Evolutionary conservation across 805 yeast genomes (phyloP).

Genomic region (Wickerhamomyces subpelliculosus): DNA sequence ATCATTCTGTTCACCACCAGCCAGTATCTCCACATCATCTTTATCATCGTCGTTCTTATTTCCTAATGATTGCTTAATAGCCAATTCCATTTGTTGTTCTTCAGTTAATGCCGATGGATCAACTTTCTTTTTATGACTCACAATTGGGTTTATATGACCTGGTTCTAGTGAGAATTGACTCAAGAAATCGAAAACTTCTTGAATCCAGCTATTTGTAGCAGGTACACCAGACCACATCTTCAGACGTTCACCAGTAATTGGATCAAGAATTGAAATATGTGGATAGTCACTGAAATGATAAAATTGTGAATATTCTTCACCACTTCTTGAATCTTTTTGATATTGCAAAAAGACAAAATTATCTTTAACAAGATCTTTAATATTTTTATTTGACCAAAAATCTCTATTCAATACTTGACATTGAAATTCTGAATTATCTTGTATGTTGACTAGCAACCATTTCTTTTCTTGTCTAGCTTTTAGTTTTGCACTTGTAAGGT

Average conservation of each 20-base stretch:
- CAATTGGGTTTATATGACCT: constrained; percentile 57
- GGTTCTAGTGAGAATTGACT: constrained; percentile 57
- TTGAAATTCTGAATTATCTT: constrained; percentile 75
- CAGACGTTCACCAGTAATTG: constrained; percentile 90
- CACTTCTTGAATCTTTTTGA: constrained; percentile 70
- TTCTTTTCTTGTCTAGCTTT: constrained; percentile 57
- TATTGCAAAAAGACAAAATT: constrained; percentile 83
- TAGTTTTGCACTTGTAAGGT: constrained; percentile 65
- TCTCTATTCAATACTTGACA: constrained; percentile 92
- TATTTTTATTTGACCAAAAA: constrained; percentile 69
- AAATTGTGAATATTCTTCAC: constrained; percentile 61
- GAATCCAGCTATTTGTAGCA: constrained; percentile 48
- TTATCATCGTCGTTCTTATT: constrained; percentile 19
- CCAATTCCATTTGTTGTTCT: constrained; percentile 77
- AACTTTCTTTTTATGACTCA: constrained; percentile 48
- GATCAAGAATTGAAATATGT: constrained; percentile 88
- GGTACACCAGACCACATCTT: constrained; percentile 74
- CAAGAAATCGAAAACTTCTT: constrained; percentile 66
- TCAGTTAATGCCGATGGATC: constrained; percentile 67
- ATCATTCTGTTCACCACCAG: constrained; percentile 11
- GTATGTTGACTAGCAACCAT: constrained; percentile 87
- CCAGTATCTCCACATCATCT: constrained; percentile 14
- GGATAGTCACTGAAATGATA: constrained; percentile 72
- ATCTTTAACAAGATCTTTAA: constrained; percentile 57
- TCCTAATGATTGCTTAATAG: constrained; percentile 60